Percentiles rank a stretch among this genome's conserved stretches.
Evolutionary conservation across 345 rosid species (phyloP).

Genomic region (Gossypium rotundifolium): DNA sequence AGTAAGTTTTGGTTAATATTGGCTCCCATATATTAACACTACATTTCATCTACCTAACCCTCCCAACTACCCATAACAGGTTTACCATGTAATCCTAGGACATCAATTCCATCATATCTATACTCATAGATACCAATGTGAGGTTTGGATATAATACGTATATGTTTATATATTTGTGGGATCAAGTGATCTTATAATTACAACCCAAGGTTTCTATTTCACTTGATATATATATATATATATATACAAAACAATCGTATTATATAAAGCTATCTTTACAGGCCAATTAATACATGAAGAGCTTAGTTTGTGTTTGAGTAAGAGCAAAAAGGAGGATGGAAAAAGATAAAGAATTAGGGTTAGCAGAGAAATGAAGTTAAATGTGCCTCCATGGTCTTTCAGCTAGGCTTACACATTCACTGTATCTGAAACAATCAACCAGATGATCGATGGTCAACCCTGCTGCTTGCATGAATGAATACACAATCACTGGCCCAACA

Average conservation of each 20-base stretch:
- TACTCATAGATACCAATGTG: too few relatives aligned
- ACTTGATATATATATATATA: neutral
- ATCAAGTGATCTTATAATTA: neutral
- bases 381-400: constrained; percentile 93
- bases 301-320: neutral
- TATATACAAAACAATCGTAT: neutral
- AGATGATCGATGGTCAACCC: constrained; percentile 88
- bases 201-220: neutral
- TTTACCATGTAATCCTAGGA: too few relatives aligned
- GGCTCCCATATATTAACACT: too few relatives aligned
- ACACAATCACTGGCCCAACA: constrained; percentile 90
- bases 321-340: neutral
- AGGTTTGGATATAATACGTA: too few relatives aligned
- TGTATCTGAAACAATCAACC: constrained; percentile 71
- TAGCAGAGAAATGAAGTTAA: constrained; percentile 16
- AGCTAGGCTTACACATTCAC: constrained; percentile 72
- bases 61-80: too few relatives aligned
- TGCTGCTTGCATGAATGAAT: constrained; percentile 93
- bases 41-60: too few relatives aligned
- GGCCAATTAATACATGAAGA: neutral
- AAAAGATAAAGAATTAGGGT: neutral
- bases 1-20: too few relatives aligned
- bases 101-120: too few relatives aligned
- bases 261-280: neutral
- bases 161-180: too few relatives aligned